phyloP scores from a whole-genome alignment of 2,329 filamentous ascomycete species.

The Bertia moriformis region DNA sequence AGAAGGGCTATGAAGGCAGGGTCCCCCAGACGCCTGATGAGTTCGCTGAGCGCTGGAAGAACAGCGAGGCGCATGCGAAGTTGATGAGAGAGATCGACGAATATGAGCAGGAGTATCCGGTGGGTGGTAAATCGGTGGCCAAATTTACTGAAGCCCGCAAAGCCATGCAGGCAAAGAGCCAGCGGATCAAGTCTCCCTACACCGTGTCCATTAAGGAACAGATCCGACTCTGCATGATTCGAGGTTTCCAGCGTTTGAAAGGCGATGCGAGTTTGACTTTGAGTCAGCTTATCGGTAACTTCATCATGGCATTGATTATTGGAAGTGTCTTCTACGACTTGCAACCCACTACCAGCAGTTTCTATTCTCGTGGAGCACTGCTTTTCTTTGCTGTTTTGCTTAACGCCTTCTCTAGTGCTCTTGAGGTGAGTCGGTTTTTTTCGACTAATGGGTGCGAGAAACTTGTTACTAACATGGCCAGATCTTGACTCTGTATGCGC shows the following conservation, averaged over 20 bases:
- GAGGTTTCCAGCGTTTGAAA: conserved; percentile 21
- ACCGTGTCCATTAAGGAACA: conserved; percentile 30
- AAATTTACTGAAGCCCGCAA: conserved; percentile 12
- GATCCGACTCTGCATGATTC: conserved; percentile 23
- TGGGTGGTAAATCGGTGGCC: conserved; percentile 7
- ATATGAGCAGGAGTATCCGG: conserved; percentile 10
- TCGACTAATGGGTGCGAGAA: background rate
- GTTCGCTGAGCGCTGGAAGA: conserved; percentile 19
- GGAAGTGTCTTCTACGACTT: conserved; percentile 34
- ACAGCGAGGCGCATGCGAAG: conserved; percentile 10
- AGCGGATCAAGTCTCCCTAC: conserved; percentile 30
- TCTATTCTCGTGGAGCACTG: conserved; percentile 28
- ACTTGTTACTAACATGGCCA: background rate
- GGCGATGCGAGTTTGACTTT: conserved; percentile 22
- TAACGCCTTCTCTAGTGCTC: conserved; percentile 27
- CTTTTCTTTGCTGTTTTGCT: conserved; percentile 38
- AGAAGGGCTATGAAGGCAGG: conserved; percentile 15
- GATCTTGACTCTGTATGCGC: conserved; percentile 16
- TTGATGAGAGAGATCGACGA: conserved; percentile 14
- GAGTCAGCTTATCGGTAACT: conserved; percentile 23
- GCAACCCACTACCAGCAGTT: conserved; percentile 22
- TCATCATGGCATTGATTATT: conserved; percentile 33
- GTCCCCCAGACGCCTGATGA: conserved; percentile 20
- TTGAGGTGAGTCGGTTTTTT: conserved; percentile 9
- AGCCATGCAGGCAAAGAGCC: conserved; percentile 14